A percentile compares a stretch with the other conserved stretches of the same genome.
These are phyloP conservation scores for Fomitiporia mediterranea DNA, from an alignment of 1,284 basidiomycete genomes.

Conservation along the genomic window DNA sequence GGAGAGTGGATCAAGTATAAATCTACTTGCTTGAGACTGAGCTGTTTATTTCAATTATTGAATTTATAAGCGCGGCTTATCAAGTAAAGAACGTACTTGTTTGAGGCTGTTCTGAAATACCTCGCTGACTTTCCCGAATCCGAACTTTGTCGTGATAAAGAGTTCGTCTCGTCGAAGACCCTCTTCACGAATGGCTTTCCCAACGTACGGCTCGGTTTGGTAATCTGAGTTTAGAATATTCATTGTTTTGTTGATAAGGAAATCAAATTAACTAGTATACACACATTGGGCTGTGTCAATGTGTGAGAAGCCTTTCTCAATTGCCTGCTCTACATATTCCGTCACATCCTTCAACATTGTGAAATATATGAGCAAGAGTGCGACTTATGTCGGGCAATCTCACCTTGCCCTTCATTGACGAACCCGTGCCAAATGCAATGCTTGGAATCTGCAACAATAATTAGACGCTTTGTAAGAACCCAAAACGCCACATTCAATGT, in stretches of 20 bases:
- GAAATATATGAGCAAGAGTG: not conserved
- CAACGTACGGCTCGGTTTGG: conserved; percentile 47
- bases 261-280: conserved; percentile 3
- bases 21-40: conserved; percentile 66
- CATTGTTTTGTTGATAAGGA: conserved; percentile 12
- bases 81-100: conserved; percentile 28
- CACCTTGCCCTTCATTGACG: conserved; percentile 38
- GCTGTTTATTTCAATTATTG: conserved; percentile 32
- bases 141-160: conserved; percentile 57
- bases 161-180: conserved; percentile 44
- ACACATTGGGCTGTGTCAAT: conserved; percentile 28
- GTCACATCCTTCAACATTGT: conserved; percentile 30
- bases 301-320: conserved; percentile 30
- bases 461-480: not conserved
- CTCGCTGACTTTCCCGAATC: conserved; percentile 37
- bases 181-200: conserved; percentile 45
- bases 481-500: not conserved
- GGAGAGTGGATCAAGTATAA: conserved; percentile 69
- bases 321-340: conserved; percentile 32
- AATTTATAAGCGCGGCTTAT: not conserved
- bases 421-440: conserved; percentile 54
- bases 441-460: conserved; percentile 42
- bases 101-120: conserved; percentile 37
- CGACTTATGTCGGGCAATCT: too few species aligned
- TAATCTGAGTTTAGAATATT: conserved; percentile 38